Evolutionary conservation across 495 filamentous ascomycete species (phyloP).

Genomic region (Cudoniella acicularis): DNA sequence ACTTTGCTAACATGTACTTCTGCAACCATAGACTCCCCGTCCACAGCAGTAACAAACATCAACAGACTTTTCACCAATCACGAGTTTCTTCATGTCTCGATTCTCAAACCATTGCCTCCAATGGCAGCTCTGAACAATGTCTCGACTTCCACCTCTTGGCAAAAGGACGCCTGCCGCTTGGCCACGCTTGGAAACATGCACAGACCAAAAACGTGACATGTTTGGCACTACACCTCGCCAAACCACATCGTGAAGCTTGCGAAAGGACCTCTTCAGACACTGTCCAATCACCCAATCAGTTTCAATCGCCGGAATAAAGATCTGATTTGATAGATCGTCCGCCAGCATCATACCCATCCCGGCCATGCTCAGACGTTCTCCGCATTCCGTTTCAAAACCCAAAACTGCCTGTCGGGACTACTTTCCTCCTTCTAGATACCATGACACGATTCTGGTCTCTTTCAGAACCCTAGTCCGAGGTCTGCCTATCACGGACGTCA

Average conservation of each 20-base stretch:
- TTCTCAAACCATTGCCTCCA: background rate
- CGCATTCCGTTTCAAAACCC: conserved; percentile 16
- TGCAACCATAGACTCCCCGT: too few relatives aligned
- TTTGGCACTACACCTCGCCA: conserved; percentile 12
- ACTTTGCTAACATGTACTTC: too few relatives aligned
- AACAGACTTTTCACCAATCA: conserved; percentile 2
- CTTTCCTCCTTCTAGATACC: conserved; percentile 10
- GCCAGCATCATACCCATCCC: background rate
- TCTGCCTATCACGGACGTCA: background rate
- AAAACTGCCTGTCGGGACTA: conserved; percentile 7
- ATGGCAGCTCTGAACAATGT: conserved; percentile 5
- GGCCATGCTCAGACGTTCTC: conserved; percentile 10
- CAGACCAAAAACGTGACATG: conserved; percentile 13
- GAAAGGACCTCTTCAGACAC: background rate
- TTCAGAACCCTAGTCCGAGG: background rate
- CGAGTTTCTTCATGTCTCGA: background rate
- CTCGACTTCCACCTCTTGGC: conserved; percentile 7
- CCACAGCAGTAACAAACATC: background rate
- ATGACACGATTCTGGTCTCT: background rate
- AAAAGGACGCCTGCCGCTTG: conserved; percentile 5
- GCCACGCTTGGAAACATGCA: conserved; percentile 18
- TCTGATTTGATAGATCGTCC: conserved; percentile 12
- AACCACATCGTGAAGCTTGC: background rate
- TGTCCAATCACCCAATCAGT: background rate
- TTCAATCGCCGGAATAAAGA: background rate